Evolutionary conservation across 2,329 filamentous ascomycete species (phyloP).

Genomic region (Sarocladiaceae sp.): DNA sequence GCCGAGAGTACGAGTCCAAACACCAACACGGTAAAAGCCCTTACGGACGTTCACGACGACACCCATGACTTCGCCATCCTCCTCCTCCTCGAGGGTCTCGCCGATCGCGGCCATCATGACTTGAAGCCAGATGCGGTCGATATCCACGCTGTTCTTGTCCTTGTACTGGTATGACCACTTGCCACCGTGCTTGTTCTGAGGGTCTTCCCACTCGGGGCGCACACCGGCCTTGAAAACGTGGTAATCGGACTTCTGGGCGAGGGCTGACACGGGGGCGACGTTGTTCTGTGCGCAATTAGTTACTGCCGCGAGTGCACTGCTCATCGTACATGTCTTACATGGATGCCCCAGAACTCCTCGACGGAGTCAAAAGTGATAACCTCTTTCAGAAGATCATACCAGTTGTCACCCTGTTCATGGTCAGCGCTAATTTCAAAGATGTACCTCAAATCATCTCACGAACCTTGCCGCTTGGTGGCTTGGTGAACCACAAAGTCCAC

Average conservation of each 20-base stretch:
- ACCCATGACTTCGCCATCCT: conserved; percentile 97
- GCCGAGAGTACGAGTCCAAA: conserved; percentile 95
- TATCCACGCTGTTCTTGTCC: conserved; percentile 86
- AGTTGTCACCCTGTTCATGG: conserved; percentile 77
- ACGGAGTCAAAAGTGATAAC: conserved; percentile 98
- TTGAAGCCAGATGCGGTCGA: conserved; percentile 94
- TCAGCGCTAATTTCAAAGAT: conserved; percentile 16
- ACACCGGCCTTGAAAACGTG: conserved; percentile 98
- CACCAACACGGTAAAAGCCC: conserved; percentile 93
- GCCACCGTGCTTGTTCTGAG: conserved; percentile 97
- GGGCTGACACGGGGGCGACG: conserved; percentile 91
- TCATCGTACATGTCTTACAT: conserved; percentile 58
- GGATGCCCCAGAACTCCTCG: conserved; percentile 99
- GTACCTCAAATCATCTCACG: background rate
- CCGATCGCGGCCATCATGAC: conserved; percentile 96
- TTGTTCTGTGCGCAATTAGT: conserved; percentile 70
- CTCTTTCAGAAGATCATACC: conserved; percentile 96
- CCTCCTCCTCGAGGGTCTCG: conserved; percentile 93
- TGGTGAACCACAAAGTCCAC: conserved; percentile 99
- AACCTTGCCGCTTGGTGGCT: conserved; percentile 93
- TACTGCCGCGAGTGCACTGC: too few relatives aligned
- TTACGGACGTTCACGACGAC: conserved; percentile 99
- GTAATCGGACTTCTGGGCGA: conserved; percentile 97
- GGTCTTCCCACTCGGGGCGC: conserved; percentile 96
- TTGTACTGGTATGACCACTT: conserved; percentile 99